Base-by-base conservation (phyloP, 768 basidiomycete genomes). In the Leccinum ochraceum region DNA sequence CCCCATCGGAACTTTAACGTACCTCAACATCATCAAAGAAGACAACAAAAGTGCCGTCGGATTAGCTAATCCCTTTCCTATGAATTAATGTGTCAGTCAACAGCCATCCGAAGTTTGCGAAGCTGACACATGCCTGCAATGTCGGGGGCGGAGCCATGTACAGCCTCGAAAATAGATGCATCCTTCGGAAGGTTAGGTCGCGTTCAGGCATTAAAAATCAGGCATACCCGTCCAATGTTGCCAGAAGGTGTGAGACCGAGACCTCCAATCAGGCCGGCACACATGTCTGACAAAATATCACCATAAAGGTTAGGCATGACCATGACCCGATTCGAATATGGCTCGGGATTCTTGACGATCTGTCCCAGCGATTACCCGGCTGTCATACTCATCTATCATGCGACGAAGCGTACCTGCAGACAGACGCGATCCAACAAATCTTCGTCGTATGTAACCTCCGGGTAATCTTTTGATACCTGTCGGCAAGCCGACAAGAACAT, bases 401-500 rank as follows among this genome's bases (percentile, higher is more conserved):
- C 54, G 44, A 28, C 24, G 26, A 50, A 36, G 68, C 78, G 53
- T 63, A 92, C 93, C 81, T 94, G 87, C 56, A 99, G 82, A 78
- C 97, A 99, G 65, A 90, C 96, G 65, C 96, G 89, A 76, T 99
- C 97, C 61, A 99, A 82, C 53, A 99, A 83, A 74, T 99, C 97
- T 75, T 99, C 97, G 71, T 98, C 95, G 74, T 98, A 99, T 46
- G 84, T 80, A 69, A 99, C 85, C 61, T 89, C 86, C 20, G 97
- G 97, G 83, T 89, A 99, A 58, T 94, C 95, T 74, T 96, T 95
- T 6, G 96, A 89, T 44, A 99, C 93, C 67, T 94, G 89, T 58
- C 97, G 89, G 77, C 97, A 98, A 24, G 97, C 97, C 44, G 93
- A 90, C 76, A 99, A 80, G 84, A 99, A 99, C 95, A 98, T 97